Percentiles rank a stretch among this genome's conserved stretches.
phyloP scores from a whole-genome alignment of 1,284 basidiomycete genomes.

The Sporisorium exsertum region DNA sequence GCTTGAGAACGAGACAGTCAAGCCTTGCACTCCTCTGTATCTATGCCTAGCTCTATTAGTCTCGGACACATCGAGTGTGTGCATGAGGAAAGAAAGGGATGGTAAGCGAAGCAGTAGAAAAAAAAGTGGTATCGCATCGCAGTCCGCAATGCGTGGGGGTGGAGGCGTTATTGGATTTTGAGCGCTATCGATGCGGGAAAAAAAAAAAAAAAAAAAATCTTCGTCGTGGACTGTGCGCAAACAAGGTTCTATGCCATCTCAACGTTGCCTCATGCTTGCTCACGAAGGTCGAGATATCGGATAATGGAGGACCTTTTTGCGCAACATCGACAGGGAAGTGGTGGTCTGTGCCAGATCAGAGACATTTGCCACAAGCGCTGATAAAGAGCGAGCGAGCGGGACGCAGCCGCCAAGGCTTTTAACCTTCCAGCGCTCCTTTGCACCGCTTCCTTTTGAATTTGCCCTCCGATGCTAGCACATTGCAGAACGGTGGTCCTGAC shows the following conservation, averaged over 20 bases:
- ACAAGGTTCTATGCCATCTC: not conserved
- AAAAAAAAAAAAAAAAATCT: slow-evolving; percentile 4
- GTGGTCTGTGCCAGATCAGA: slow-evolving; percentile 4
- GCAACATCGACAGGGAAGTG: not conserved
- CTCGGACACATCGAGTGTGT: not conserved
- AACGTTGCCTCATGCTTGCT: not conserved
- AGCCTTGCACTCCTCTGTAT: not conserved
- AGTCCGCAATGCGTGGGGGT: slow-evolving; percentile 7
- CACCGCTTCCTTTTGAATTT: not conserved
- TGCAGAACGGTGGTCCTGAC: not conserved
- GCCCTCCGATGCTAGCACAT: not conserved
- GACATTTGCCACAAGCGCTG: not conserved
- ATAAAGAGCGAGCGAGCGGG: not conserved
- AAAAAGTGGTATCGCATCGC: not conserved
- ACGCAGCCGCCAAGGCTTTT: not conserved
- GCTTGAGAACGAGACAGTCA: no score
- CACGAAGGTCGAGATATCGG: not conserved
- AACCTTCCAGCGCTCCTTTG: not conserved
- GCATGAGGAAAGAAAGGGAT: not conserved
- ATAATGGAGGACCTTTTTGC: not conserved
- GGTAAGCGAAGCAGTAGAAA: not conserved
- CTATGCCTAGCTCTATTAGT: not conserved
- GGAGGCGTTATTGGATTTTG: not conserved
- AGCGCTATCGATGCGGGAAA: slow-evolving; percentile 23
- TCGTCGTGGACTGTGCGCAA: slow-evolving; percentile 8